These are phyloP conservation scores for Dimocarpus longan DNA, from an alignment of 345 rosid species.

Conservation along the genomic window DNA sequence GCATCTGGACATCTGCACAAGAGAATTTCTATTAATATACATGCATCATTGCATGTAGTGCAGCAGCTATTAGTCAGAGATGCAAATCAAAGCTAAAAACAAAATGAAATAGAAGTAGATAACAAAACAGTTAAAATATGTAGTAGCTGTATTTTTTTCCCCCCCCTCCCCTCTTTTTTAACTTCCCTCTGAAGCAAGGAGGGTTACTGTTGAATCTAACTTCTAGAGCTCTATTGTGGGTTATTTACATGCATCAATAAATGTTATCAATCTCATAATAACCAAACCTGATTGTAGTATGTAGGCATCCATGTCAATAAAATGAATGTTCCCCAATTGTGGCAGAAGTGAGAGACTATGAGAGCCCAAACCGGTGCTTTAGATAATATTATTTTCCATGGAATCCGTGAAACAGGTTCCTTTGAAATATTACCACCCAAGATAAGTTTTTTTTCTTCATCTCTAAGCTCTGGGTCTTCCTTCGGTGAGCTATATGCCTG, in stretches of 20 bases:
- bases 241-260: slow-evolving; percentile 8
- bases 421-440: slow-evolving; percentile 59
- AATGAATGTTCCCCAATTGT: slow-evolving; percentile 98
- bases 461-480: slow-evolving; percentile 76
- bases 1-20: not conserved
- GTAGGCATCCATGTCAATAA: slow-evolving; percentile 99
- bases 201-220: not conserved
- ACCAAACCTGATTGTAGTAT: slow-evolving; percentile 89
- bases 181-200: not conserved
- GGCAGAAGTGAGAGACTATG: slow-evolving; percentile 93
- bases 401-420: slow-evolving; percentile 88
- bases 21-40: not conserved
- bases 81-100: not conserved
- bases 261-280: not conserved
- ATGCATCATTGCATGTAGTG: not conserved
- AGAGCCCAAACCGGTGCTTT: slow-evolving; percentile 99
- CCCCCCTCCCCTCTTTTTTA: not conserved
- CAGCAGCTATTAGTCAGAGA: not conserved
- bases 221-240: not conserved
- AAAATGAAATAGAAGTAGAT: not conserved
- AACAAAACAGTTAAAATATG: not conserved
- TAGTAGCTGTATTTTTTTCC: not conserved
- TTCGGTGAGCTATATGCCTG: slow-evolving; percentile 91
- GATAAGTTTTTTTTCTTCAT: slow-evolving; percentile 65
- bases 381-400: slow-evolving; percentile 90